Evolutionary conservation across 805 yeast genomes (phyloP), one percentile per base, ranked within the genome.

Genomic region (Tetrapisispora nanseiensis): DNA sequence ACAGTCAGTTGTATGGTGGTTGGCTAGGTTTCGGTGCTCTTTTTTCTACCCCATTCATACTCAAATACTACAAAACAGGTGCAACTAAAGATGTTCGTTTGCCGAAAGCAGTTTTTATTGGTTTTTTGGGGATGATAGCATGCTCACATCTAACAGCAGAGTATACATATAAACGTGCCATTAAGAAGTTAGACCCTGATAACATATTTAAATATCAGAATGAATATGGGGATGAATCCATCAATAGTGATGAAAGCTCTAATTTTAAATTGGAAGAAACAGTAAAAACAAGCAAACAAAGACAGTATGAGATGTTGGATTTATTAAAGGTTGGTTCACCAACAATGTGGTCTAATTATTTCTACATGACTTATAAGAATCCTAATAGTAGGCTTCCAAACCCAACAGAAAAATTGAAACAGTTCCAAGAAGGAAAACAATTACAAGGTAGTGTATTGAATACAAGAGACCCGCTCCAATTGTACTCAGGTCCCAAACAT

Each of bases 341-440:
- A 5, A 51, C 67, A 1, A 62, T 55, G 52, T 75, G 78, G 78
- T 63, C 72, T 32, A 51, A 68, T 20, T 81, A 81, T 56, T 80
- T 73, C 55, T 62, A 67, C 37, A 58, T 67, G 45, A 71, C 83
- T 0, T 63, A 69, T 30, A 66, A 66, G 15, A 73, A 80, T 49
- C 77, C 80, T 0, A 68, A 66, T 18, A 67, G 67, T 38, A 65
- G 73, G 30, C 59, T 80, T 49, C 72, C 72, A 42, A 81, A 80
- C 51, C 87, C 87, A 6, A 62, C 70, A 51, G 51, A 54, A 0
- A 50, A 61, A 48, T 56, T 67, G 27, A 57, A 63, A 11, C 63
- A 55, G 33, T 28, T 58, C 43, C 42, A 49, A 33, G 55, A 54
- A 39, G 44, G 46, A 2, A 48, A 37, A 18, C n/a, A 24, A 3